Base-by-base conservation (phyloP, 2,329 filamentous ascomycete species). In the Huntiella abstrusa region DNA sequence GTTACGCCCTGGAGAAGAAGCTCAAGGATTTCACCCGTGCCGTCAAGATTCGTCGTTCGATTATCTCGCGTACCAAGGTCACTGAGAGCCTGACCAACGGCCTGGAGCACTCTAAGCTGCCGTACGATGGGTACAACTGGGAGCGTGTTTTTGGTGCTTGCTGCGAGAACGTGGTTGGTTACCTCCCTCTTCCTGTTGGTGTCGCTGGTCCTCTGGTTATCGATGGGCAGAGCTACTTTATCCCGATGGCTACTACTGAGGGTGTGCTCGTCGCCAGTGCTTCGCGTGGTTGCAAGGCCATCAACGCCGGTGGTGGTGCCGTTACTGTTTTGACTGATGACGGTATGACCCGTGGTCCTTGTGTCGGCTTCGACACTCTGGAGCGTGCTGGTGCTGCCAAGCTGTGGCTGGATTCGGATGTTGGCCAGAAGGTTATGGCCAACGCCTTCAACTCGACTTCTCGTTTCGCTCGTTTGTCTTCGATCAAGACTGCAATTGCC, bases 231-330 rank as follows among this genome's bases (percentile, higher is more conserved):
- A 92, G 80, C 66, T 96, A 91, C 64, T 98, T 94, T 64, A 74
- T 98, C 45, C 91, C 91, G 28, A 98, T 98, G 91, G 92, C 91
- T 47, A 98, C 91, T 1, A 98, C 91, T 2, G 91, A 98, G 64
- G 91, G 91, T 68, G 91, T 98, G 17, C 67, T 98, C 50, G 91
- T 98, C 42, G 91, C 91, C 32, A 92, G 85, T 59, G 81, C 86
- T 36, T 94, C 83, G 59, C 78, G 91, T 65, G 91, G 91, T 53
- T 86, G 83, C 66, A 98, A 98, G 66, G 91, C 91, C 42, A 98
- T 98, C 69, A 98, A 98, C 61, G 78, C 86, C 41, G 91, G 91
- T 38, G 91, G 91, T 45, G 91, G 91, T 62, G 87, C 83, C 33
- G 71, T 86, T 19, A 98, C 91, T 40, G 87, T 96, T 11, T 16